phyloP scores from a whole-genome alignment of 306 rosid species.

The Pueraria montana region DNA sequence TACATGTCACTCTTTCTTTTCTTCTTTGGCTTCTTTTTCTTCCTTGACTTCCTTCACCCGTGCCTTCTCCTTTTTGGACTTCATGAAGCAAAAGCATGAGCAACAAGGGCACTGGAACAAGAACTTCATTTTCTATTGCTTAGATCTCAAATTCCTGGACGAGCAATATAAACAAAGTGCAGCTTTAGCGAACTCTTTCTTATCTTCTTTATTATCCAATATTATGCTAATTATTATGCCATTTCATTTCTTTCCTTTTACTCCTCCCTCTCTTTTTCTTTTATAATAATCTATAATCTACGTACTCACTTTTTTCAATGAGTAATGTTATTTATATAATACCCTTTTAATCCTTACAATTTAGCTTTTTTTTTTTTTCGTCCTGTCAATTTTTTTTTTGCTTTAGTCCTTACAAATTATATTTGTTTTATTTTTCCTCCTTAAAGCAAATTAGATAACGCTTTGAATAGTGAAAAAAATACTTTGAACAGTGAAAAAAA shows the following conservation, averaged over 20 bases:
- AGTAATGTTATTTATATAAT: not conserved
- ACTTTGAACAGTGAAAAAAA: too few relatives aligned
- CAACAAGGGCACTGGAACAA: constrained; percentile 55
- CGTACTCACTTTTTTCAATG: not conserved
- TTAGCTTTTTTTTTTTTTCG: too few relatives aligned
- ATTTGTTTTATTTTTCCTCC: too few relatives aligned
- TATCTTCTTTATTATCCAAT: not conserved
- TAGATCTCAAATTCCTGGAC: constrained; percentile 33
- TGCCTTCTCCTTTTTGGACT: constrained; percentile 57
- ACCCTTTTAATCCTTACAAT: too few relatives aligned
- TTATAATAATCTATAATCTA: too few relatives aligned
- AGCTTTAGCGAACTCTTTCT: not conserved
- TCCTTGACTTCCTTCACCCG: constrained; percentile 52
- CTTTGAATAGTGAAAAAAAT: too few relatives aligned
- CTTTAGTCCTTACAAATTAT: too few relatives aligned
- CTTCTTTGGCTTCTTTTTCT: constrained; percentile 46
- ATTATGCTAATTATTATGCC: not conserved
- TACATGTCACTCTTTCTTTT: constrained; percentile 53
- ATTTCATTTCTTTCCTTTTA: not conserved
- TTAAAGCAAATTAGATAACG: too few relatives aligned
- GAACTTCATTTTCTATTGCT: constrained; percentile 46
- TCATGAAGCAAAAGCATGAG: constrained; percentile 53
- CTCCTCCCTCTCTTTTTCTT: not conserved
- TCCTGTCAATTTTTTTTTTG: too few relatives aligned
- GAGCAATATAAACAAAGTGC: not conserved